phyloP scores from a whole-genome alignment of 140 eudicot species.

The Stevia rebaudiana region DNA sequence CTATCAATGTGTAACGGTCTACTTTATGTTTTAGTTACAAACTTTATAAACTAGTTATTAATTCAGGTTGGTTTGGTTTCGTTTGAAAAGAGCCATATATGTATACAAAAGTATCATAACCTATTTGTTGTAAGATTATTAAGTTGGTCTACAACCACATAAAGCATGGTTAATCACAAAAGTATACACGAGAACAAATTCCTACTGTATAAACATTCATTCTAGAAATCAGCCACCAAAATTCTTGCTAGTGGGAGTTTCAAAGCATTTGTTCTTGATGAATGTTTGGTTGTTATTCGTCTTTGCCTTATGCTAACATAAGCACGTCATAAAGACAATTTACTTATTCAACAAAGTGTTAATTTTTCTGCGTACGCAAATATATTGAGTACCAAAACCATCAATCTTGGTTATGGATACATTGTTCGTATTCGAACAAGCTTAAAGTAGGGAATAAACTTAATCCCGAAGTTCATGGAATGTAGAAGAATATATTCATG shows the following conservation, averaged over 20 bases:
- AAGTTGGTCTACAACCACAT: not conserved
- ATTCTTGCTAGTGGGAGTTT: slow-evolving; percentile 13
- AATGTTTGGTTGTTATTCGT: slow-evolving; percentile 1
- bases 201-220: not conserved
- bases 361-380: not conserved
- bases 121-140: no score
- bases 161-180: not conserved
- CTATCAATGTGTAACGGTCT: not conserved
- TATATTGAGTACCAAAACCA: slow-evolving; percentile 6
- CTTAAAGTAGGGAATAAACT: slow-evolving; percentile 10
- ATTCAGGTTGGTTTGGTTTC: not conserved
- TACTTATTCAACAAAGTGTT: not conserved
- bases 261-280: slow-evolving; percentile 22
- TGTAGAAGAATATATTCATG: slow-evolving; percentile 4
- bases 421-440: slow-evolving; percentile 12
- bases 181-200: not conserved
- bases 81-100: not conserved
- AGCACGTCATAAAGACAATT: not conserved
- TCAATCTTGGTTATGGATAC: not conserved
- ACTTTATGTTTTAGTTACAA: not conserved
- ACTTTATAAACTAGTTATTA: not conserved
- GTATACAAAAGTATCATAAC: no score
- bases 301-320: not conserved
- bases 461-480: not conserved
- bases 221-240: not conserved